A percentile compares a stretch with the other conserved stretches of the same genome.
phyloP scores from a whole-genome alignment of 2,329 filamentous ascomycete species.

The Colletotrichum sp. region DNA sequence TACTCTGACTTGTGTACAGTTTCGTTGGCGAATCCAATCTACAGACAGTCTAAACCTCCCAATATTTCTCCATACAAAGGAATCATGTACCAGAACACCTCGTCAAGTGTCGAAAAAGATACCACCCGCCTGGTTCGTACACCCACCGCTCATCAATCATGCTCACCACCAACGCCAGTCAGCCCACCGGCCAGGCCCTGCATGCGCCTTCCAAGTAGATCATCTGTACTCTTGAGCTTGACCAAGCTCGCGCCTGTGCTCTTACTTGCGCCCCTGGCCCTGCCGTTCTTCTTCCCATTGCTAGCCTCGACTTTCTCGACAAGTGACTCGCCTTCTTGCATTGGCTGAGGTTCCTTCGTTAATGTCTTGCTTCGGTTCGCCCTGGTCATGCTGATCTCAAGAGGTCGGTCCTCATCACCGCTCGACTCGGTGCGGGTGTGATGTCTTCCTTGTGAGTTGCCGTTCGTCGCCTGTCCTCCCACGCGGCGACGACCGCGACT shows the following conservation, averaged over 20 bases:
- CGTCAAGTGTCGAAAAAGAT: not conserved
- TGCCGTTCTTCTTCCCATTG: constrained; percentile 27
- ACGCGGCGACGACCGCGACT: constrained; percentile 2
- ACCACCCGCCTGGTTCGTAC: not conserved
- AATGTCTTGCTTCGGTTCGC: constrained; percentile 24
- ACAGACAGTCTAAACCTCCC: constrained; percentile 2
- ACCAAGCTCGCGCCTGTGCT: constrained; percentile 53
- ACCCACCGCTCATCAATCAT: constrained; percentile 20
- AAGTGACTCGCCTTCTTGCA: constrained; percentile 22
- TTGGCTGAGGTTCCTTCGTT: constrained; percentile 22
- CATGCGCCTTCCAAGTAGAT: constrained; percentile 62
- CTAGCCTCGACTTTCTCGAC: constrained; percentile 26
- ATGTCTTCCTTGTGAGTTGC: constrained; percentile 26
- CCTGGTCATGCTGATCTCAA: constrained; percentile 78
- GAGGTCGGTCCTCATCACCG: constrained; percentile 78
- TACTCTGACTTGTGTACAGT: not conserved
- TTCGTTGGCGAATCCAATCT: constrained; percentile 14
- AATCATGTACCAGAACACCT: not conserved
- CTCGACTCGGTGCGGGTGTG: constrained; percentile 61
- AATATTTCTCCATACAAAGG: not conserved
- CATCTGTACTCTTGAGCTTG: constrained; percentile 62
- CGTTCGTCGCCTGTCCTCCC: not conserved
- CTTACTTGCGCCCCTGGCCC: constrained; percentile 36
- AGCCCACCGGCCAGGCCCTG: constrained; percentile 60
- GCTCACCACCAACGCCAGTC: constrained; percentile 52